Base-by-base conservation (phyloP, 768 basidiomycete genomes). In the Lepiota subincarnata region DNA sequence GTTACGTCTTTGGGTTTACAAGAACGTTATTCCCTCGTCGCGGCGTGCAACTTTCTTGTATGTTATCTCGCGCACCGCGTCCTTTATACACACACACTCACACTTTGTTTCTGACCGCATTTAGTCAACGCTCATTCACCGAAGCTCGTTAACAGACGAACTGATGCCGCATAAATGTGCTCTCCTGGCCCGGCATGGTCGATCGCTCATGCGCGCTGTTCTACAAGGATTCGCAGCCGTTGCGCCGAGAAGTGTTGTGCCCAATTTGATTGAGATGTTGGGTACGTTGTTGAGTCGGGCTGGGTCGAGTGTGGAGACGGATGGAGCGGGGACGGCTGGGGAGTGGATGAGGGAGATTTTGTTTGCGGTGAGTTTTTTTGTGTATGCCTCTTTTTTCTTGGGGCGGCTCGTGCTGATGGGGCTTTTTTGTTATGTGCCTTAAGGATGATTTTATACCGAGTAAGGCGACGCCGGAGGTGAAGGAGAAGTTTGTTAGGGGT, bases 201-300 rank as follows among this genome's bases (percentile, higher is more conserved):
- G 74, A 24, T 60, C 76, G 14, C 80, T 95, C 53, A 81, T 94
- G 68, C 78, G 80, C 13, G 87, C 87, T 0, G 69, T 94, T 2
- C 66, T 98, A 16, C 75, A 77, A 46, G 93, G 89, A 18, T 90
- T 96, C 50, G 94, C 90, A 0, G 85, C 88, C 11, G 79, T 87
- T 2, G 87, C 92, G 1, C 95, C 95, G 0, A 74, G 92, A 52
- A 91, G 90, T 19, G 85, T 82, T 14, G 84, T 87, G 3, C 86
- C 81, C 16, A 96, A 96, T 64, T 74, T 97, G 22, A 86, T 91
- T 3, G 93, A 96, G 59, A 68, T 97, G 26, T 70, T 98, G 22
- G 82, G 83, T 2, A 81, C 78, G 37, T 66, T 96, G 6, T 73
- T 86, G 24, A 77, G 75, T 12, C 77, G 87, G 50, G 53, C 53